These are phyloP conservation scores for Syncephalastrum sp. DNA, from an alignment of 371 early-diverging fungal species.

Conservation along the genomic window DNA sequence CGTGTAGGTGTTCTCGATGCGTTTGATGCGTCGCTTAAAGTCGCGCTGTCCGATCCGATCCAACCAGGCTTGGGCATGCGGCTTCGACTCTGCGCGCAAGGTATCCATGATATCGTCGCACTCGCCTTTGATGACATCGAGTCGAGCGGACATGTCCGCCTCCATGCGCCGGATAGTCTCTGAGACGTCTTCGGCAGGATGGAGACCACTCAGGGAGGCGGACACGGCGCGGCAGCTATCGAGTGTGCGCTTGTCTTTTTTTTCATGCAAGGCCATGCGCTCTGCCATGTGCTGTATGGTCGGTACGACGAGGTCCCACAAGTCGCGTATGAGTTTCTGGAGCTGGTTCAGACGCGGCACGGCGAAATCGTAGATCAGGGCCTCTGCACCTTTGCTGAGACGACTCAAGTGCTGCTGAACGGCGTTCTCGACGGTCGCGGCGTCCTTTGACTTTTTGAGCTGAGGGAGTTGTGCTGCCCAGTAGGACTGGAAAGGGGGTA, in stretches of 20 bases:
- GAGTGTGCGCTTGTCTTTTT: slow-evolving; percentile 15
- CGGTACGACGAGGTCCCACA: slow-evolving; percentile 40
- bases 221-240: slow-evolving; percentile 27
- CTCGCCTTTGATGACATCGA: slow-evolving; percentile 42
- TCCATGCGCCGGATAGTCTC: slow-evolving; percentile 18
- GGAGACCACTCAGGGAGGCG: slow-evolving; percentile 18
- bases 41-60: slow-evolving; percentile 67
- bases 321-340: slow-evolving; percentile 24
- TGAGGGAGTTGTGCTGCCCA: slow-evolving; percentile 19
- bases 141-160: slow-evolving; percentile 12
- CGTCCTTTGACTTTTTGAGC: slow-evolving; percentile 14
- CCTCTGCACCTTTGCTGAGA: slow-evolving; percentile 12
- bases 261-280: slow-evolving; percentile 28
- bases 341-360: slow-evolving; percentile 25
- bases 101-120: slow-evolving; percentile 35
- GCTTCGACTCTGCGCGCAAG: slow-evolving; percentile 29
- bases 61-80: slow-evolving; percentile 52
- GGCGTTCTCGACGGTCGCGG: slow-evolving; percentile 54
- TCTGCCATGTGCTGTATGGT: slow-evolving; percentile 43
- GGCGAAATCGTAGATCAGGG: slow-evolving; percentile 31
- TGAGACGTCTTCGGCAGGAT: slow-evolving; percentile 24
- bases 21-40: slow-evolving; percentile 56
- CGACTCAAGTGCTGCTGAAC: slow-evolving; percentile 50
- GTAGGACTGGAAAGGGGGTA: slow-evolving; percentile 29
- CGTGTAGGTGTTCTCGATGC: slow-evolving; percentile 42